Base-by-base conservation (phyloP, 2,329 filamentous ascomycete genomes). In the Pseudogymnoascus verrucosus region DNA sequence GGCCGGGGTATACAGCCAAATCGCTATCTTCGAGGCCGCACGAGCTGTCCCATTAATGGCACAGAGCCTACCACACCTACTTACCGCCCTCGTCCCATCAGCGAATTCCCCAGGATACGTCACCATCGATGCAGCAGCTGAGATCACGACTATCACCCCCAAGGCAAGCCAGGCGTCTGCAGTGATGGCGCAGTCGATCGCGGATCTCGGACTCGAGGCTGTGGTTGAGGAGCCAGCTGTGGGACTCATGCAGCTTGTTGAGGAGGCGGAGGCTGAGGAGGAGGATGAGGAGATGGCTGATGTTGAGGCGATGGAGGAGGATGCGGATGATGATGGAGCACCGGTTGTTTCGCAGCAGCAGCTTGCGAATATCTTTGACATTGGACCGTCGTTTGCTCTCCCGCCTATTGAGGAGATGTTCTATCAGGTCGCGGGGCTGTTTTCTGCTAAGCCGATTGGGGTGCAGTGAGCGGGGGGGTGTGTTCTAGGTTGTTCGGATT, bases 321-420 rank as follows among this genome's bases (percentile, higher is more conserved):
- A 78, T 76, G 62, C 70, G 73, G 81, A 82, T 59, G 79, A 80
- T 60, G 78, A 80, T 21, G 82, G 84, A 64, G 76, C 78, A 2
- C 82, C 83, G 5, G 84, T 91, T 16, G 83, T 92, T 16, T 79
- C 86, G 44, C 84, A 87, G 60, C 87, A 92, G 71, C 83, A 85
- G 67, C 76, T 93, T 62, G 81, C 88, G 5, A 81, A 85, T 61
- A 82, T 93, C 39, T 91, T 93, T 67, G 87, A 91, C 67, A 79
- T 82, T 12, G 85, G 85, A 1, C 85, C 87, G 1, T 83, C 86
- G 3, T 89, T 89, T 71, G 86, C 88, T 0, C 82, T 89, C 70
- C 86, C 88, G 21, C 84, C 88, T 10, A 83, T 93, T 21, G 85
- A 89, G 74, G 89, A 91, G 66, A 82, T 91, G 77, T 92, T 93